Percentiles rank a stretch among this genome's conserved stretches.
Conservation (phyloP, 2,329 filamentous ascomycete genomes). For the Penicillium digitatum region DNA sequence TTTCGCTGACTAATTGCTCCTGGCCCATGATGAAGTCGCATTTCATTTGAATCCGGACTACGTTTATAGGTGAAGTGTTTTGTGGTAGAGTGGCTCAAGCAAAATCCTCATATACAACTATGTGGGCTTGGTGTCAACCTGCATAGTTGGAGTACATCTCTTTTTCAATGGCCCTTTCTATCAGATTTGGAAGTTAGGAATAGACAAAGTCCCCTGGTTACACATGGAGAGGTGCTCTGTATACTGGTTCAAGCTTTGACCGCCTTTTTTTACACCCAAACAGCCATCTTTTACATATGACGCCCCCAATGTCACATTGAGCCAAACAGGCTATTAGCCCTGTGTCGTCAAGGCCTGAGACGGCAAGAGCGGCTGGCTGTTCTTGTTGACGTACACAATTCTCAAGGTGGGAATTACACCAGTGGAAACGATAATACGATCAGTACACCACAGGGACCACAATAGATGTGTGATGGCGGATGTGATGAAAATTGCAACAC, state of each 20-base stretch:
- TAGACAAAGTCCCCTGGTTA: not conserved
- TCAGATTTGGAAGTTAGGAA: not conserved
- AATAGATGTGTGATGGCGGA: not conserved
- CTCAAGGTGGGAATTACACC: not conserved
- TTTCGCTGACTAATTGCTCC: not conserved
- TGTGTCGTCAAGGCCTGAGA: not conserved
- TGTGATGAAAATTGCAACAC: not conserved
- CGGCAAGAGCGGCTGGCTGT: not conserved
- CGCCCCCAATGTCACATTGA: not conserved
- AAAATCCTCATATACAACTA: not conserved
- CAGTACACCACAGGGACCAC: not conserved
- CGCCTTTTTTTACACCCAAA: not conserved
- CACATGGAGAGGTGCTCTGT: not conserved
- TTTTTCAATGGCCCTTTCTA: not conserved
- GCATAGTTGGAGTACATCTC: not conserved
- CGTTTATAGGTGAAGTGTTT: not conserved
- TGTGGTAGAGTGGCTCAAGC: not conserved
- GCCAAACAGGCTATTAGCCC: not conserved
- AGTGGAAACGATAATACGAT: not conserved
- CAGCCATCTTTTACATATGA: not conserved
- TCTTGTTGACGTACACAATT: not conserved
- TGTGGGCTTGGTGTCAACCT: not conserved
- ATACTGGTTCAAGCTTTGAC: not conserved
- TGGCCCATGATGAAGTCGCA: not conserved
- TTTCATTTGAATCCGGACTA: not conserved